A percentile compares a stretch with the other conserved stretches of the same genome.
These are phyloP conservation scores for Plasmodium gaboni DNA, from an alignment of 169 alveolate genomes.

Conservation along the genomic window DNA sequence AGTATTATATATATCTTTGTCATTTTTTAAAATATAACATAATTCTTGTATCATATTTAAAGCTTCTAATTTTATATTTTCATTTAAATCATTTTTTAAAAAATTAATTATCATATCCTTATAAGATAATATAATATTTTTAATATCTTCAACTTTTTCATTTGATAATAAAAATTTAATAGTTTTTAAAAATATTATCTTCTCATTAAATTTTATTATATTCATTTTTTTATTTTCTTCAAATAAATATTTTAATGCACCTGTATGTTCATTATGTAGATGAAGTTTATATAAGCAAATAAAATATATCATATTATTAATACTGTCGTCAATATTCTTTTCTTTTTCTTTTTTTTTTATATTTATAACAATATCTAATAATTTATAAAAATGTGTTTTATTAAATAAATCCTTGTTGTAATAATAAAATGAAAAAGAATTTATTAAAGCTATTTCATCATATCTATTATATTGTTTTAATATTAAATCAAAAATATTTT, in stretches of 20 bases:
- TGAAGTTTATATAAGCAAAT: slow-evolving; percentile 63
- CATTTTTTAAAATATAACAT: slow-evolving; percentile 33
- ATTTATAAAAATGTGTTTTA: slow-evolving; percentile 36
- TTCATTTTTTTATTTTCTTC: slow-evolving; percentile 51
- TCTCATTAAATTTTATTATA: slow-evolving; percentile 63
- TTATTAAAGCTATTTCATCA: slow-evolving; percentile 65
- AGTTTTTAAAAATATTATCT: slow-evolving; percentile 48
- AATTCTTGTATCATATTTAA: slow-evolving; percentile 12
- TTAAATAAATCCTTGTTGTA: slow-evolving; percentile 38
- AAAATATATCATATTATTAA: slow-evolving; percentile 29
- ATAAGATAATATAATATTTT: slow-evolving; percentile 28
- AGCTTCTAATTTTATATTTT: slow-evolving; percentile 61
- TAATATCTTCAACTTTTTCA: slow-evolving; percentile 34
- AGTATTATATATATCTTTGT: slow-evolving; percentile 58
- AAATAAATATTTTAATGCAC: slow-evolving; percentile 39
- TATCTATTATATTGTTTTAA: slow-evolving; percentile 46
- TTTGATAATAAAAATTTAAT: slow-evolving; percentile 34
- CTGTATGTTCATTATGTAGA: slow-evolving; percentile 45
- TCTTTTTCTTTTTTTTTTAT: slow-evolving; percentile 59
- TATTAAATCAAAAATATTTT: slow-evolving; percentile 25
- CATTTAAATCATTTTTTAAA: slow-evolving; percentile 77
- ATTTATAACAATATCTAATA: slow-evolving; percentile 57
- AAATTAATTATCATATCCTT: slow-evolving; percentile 27
- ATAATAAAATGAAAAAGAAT: slow-evolving; percentile 64
- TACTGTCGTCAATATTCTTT: slow-evolving; percentile 34